These are phyloP conservation scores for Pseudonitzschia pungens DNA, from an alignment of 108 stramenopile species.

Conservation along the genomic window DNA sequence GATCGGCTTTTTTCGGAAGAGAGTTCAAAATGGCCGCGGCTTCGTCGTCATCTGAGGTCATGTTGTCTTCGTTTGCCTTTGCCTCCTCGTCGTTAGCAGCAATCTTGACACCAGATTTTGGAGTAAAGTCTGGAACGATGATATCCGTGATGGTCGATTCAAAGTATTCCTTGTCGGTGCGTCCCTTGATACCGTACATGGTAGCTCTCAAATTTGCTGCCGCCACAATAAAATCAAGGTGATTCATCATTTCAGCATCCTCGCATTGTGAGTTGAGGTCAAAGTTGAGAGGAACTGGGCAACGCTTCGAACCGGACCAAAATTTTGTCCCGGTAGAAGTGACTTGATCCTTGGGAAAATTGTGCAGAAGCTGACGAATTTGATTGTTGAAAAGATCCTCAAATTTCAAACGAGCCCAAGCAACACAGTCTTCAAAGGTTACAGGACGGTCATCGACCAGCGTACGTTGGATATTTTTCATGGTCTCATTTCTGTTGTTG, in stretches of 20 bases:
- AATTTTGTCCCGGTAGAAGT: constrained; percentile 91
- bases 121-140: constrained; percentile 93
- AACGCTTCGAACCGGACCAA: constrained; percentile 95
- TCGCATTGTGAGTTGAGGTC: constrained; percentile 77
- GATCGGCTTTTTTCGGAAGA: constrained; percentile 77
- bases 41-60: constrained; percentile 60
- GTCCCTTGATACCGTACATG: constrained; percentile 89
- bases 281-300: constrained; percentile 89
- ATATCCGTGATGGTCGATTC: constrained; percentile 73
- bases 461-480: constrained; percentile 73
- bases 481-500: constrained; percentile 89
- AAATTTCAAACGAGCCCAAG: constrained; percentile 94
- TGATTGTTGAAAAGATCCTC: constrained; percentile 93
- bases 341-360: constrained; percentile 94
- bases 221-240: constrained; percentile 92
- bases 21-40: constrained; percentile 59
- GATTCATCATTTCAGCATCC: constrained; percentile 89
- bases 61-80: constrained; percentile 44
- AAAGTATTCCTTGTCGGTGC: constrained; percentile 81
- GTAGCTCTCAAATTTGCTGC: constrained; percentile 94
- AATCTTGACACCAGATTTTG: constrained; percentile 95
- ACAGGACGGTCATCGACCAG: constrained; percentile 87
- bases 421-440: constrained; percentile 92
- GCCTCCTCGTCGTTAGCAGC: constrained; percentile 94
- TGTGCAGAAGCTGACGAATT: constrained; percentile 93